phyloP scores from a whole-genome alignment of 139 green algal species.

The Limnomonas spitsbergensis region DNA sequence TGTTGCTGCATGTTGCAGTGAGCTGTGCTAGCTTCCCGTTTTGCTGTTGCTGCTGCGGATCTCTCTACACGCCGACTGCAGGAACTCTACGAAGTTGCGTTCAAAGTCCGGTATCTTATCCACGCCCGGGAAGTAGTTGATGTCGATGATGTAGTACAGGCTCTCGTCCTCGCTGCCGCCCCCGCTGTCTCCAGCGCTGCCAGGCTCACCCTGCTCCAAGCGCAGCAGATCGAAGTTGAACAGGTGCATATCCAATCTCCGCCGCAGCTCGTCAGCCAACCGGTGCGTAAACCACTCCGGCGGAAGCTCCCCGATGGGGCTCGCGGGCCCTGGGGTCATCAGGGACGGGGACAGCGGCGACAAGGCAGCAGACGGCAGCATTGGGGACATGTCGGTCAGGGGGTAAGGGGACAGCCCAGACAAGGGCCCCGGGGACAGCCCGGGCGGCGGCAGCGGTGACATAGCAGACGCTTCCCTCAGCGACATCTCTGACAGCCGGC shows the following conservation, averaged over 20 bases:
- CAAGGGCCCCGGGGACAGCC: too few relatives aligned
- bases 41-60: too few relatives aligned
- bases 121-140: conserved; percentile 32
- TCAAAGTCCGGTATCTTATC: conserved; percentile 57
- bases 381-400: neutral
- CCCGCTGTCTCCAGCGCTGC: conserved; percentile 28
- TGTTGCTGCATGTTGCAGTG: too few relatives aligned
- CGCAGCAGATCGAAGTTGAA: conserved; percentile 87
- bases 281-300: conserved; percentile 68
- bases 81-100: conserved; percentile 43
- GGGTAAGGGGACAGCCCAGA: neutral
- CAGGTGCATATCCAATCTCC: conserved; percentile 58
- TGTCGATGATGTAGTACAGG: conserved; percentile 41
- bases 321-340: neutral
- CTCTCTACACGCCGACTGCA: conserved; percentile 26
- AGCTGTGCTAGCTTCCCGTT: too few relatives aligned
- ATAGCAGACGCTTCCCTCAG: too few relatives aligned
- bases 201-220: conserved; percentile 13
- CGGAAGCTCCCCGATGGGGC: conserved; percentile 24
- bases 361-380: too few relatives aligned
- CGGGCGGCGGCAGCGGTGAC: too few relatives aligned
- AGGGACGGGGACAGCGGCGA: neutral
- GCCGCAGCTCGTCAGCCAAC: conserved; percentile 55
- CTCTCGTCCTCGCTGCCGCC: neutral
- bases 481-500: neutral